Conservation (phyloP, 345 rosid genomes). For the Hibiscus tridactylites region DNA sequence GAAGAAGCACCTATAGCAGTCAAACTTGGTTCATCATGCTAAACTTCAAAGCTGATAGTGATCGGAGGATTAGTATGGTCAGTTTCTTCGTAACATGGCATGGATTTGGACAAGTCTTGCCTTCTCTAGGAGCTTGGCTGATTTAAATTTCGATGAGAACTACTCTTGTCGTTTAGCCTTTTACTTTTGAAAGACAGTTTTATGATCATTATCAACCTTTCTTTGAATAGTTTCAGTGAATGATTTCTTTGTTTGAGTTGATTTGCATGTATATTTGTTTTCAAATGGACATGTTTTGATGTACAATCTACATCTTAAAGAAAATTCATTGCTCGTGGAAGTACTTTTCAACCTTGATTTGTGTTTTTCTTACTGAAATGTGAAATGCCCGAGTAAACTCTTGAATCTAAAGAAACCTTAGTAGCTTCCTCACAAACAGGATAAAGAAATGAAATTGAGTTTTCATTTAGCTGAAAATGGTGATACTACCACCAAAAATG, state of each 20-base stretch:
- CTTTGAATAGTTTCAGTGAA: not conserved
- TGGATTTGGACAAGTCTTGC: not conserved
- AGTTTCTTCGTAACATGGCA: constrained; percentile 2
- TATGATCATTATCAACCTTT: not conserved
- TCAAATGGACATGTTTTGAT: no score
- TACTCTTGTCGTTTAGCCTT: not conserved
- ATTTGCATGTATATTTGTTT: not conserved
- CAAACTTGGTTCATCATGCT: not conserved
- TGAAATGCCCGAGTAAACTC: no score
- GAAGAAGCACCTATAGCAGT: not conserved
- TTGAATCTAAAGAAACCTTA: not conserved
- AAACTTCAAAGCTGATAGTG: not conserved
- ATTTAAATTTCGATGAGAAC: not conserved
- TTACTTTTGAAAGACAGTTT: not conserved
- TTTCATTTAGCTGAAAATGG: not conserved
- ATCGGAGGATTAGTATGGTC: not conserved
- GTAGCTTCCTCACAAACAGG: not conserved
- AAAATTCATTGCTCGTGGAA: not conserved
- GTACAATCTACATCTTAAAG: not conserved
- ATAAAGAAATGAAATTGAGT: not conserved
- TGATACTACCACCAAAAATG: not conserved
- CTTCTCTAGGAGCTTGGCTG: constrained; percentile 3
- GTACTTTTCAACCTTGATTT: not conserved
- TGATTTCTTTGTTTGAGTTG: not conserved
- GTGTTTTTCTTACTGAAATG: no score